Evolutionary conservation across 441 rosid genomes (phyloP), one percentile per base, ranked within the genome.

Genomic region (Populus trichocarpa): DNA sequence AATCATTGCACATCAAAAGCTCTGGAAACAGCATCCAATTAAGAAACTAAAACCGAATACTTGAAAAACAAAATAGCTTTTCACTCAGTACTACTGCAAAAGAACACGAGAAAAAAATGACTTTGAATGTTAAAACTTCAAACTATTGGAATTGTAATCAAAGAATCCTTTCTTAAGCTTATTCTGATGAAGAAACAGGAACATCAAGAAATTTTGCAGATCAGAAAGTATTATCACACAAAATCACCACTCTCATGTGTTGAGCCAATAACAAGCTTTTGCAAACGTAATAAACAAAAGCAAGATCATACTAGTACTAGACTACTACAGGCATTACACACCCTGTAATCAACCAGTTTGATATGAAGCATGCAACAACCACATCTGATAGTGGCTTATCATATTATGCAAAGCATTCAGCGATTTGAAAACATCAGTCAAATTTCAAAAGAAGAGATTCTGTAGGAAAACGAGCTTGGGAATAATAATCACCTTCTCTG

Each of bases 401-500:
- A 14, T 50, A 14, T 14, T 50, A 50, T 14, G 57, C 57, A 50
- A 50, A 50, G 57, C 57, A 50, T 50, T 50, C 18, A 50, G 57
- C n/a, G 18, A 5, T 14, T 50, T 50, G 57, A 50, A 50, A 50
- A 50, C 57, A 14, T 50, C 20, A 50, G 57, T 2, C 2, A 50
- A 50, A 50, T 14, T 50, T 50, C 57, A 50, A 50, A 50, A 50
- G 20, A 3, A 66, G 20, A 25, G 69, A 11, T 14, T 9, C 20
- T 28, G 61, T 36, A 28, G 80, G 18, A 8, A 70, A 75, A 64
- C 26, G 42, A 79, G 67, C 67, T 61, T 23, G 5, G 69, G n/a
- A 61, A 42, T 22, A 22, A 14, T 36, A 50, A 11, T 69, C 76
- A 95, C 99, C 98, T 95, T 95, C 84, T 95, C 99, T 33, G 99